Evolutionary conservation across 2,329 filamentous ascomycete species (phyloP), one percentile per base, ranked within the genome.

Genomic region (Coleophoma crateriformis): DNA sequence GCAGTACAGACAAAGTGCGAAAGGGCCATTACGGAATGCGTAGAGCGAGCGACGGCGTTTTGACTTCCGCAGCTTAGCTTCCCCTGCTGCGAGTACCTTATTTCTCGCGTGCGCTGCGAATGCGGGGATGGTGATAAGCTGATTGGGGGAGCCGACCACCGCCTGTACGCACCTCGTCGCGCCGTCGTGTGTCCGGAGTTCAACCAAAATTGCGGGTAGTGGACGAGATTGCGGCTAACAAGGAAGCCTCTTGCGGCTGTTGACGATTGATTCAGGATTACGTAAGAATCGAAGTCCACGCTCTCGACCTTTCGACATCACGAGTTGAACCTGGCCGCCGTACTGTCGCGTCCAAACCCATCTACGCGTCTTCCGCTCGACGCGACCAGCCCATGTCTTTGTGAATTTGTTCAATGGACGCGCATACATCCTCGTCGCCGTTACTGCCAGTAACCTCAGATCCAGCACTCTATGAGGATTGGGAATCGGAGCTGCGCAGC

Each of bases 361-460:
- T 43, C 22, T 22, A 43, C 17, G 17, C 40, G 27, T 27, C 27
- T 27, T 32, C 22, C 40, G n/a, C 10, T 43, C 19, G 15, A 45
- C 42, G 42, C 20, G 42, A 32, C 15, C 5, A 15, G 13, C 14
- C 17, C 22, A 11, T 22, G 22, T 20, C 6, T n/a, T 27, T 33
- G 22, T 43, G 40, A 19, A 43, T 19, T 44, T 32, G 27, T 44
- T 27, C 27, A 32, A 44, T 45, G 33, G 17, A 53, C 19, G 49
- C 8, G 27, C 51, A 61, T 33, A 37, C 49, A 37, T 40, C 35
- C 13, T 56, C 55, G 14, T 57, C 53, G 15, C 57, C 61, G 48
- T 46, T 46, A 32, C 42, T 61, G 7, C 61, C 57, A 22, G 46
- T 51, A 37, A 58, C 53, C 35, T 60, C 56, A 20, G 58, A 63